Evolutionary conservation across 2,329 filamentous ascomycete genomes (phyloP).

Genomic region (Blastomyces silverae): DNA sequence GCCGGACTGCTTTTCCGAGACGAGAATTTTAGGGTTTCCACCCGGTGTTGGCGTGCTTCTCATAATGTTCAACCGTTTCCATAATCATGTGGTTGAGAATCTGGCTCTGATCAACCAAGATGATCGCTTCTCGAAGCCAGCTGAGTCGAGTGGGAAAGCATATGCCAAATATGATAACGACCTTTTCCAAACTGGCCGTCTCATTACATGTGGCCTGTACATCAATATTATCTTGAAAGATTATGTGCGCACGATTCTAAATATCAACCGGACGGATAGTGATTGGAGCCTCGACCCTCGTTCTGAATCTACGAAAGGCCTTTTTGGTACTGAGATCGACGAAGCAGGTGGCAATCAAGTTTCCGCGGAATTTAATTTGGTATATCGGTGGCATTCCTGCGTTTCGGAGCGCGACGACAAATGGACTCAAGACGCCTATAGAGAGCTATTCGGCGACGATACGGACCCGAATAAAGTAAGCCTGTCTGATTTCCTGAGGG

Average conservation of each 20-base stretch:
- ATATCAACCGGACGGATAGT: conserved; percentile 37
- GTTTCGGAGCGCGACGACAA: conserved; percentile 62
- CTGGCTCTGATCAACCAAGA: conserved; percentile 41
- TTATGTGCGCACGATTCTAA: conserved; percentile 30
- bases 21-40: conserved; percentile 30
- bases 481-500: conserved; percentile 36
- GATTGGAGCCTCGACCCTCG: conserved; percentile 43
- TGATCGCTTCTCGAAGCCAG: conserved; percentile 29
- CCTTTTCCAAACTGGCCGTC: conserved; percentile 32
- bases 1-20: conserved; percentile 35
- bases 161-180: conserved; percentile 34
- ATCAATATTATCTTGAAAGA: conserved; percentile 34
- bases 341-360: conserved; percentile 47
- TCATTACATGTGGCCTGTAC: conserved; percentile 32
- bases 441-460: conserved; percentile 23
- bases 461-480: conserved; percentile 25
- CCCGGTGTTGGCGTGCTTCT: conserved; percentile 32
- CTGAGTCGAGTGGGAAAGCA: conserved; percentile 34
- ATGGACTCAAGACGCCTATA: conserved; percentile 62
- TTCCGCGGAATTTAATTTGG: conserved; percentile 48
- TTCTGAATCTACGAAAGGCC: conserved; percentile 27
- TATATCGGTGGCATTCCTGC: conserved; percentile 56
- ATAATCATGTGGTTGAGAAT: conserved; percentile 37
- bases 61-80: conserved; percentile 37
- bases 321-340: conserved; percentile 28